Evolutionary conservation across 2,329 filamentous ascomycete species (phyloP), one percentile per base, ranked within the genome.

Genomic region (Aspergillus tubingensis): DNA sequence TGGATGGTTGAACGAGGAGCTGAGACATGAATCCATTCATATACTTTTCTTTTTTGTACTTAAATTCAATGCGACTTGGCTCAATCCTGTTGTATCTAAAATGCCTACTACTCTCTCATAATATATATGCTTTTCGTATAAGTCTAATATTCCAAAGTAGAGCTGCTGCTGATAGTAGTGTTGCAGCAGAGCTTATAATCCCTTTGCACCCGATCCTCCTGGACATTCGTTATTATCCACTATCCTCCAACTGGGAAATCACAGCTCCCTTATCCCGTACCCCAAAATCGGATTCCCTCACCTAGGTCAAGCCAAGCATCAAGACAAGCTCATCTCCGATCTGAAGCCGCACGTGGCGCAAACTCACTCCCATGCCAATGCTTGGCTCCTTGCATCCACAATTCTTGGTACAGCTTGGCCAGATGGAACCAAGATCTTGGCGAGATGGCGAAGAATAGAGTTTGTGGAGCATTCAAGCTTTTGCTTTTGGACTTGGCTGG

Each of bases 261-360:
- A 32, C 30, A 32, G 4, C 2, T 10, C 30, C 30, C 8, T 10
- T 10, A 30, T 4, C 10, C 30, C 10, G 10, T 5, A 32, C 11
- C 10, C 10, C 30, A 3, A 13, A 5, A 36, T 19, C 0, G 1
- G 5, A 19, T 43, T 2, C n/a, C 11, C 4, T 0, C 2, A 13
- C 10, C 5, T 36, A 36, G 1, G 0, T 2, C 11, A 36, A 36
- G 32, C 32, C 10, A 36, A 36, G 32, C 4, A 15, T 36, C 11
- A 10, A 11, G 1, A 44, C 41, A 44, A 13, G 41, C 13, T 23
- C 19, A 44, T 23, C 7, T 19, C 41, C 17, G 19, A 23, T 44
- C 19, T 23, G 10, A 17, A 21, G 19, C 41, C 41, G 19, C 19
- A 44, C 19, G 19, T 44, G 41, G 41, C 32, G 32, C 32, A 36